Base-by-base conservation (phyloP, 2,329 filamentous ascomycete genomes). In the Pestalotiopsis sp. region DNA sequence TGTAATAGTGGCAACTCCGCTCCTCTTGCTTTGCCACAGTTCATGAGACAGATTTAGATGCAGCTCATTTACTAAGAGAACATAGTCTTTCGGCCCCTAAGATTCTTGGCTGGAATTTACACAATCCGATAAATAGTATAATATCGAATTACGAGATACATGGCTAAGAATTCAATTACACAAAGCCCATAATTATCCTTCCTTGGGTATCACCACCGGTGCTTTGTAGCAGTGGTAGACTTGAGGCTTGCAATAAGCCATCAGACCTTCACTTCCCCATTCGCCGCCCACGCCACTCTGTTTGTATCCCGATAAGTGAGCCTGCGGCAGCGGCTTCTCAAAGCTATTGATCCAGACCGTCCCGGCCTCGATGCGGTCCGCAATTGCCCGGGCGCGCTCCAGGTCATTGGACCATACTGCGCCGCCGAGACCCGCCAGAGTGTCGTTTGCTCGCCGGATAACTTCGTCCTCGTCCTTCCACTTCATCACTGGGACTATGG, bases 361-460 rank as follows among this genome's bases (percentile, higher is more conserved):
- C 13, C 63, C 63, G 11, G 63, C 63, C 25, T 57, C 45, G 12
- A 66, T 56, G 9, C 25, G 41, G 17, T 39, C 45, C 17, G 83
- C 85, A 63, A 88, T 82, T 52, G 80, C 75, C 71, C 81, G 76
- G 1, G 85, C 85, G 66, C 82, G 81, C 68, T 78, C 80, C 11
- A 85, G 74, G 76, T 87, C 83, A 68, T 81, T 82, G 23, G 78
- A 77, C 82, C 84, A 88, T n/a, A 88, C 84, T 38, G 83, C 86
- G 41, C 85, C 85, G 60, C 83, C 86, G 2, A 89, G 82, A 60
- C 86, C 86, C 9, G 80, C 80, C 56, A 84, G 81, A 31, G 81
- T 84, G 75, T 84, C 75, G 76, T 88, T 88, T 49, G 82, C 83
- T 31, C 82, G 76, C 38, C 70, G 70, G 71, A 85, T 81, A 59